Evolutionary conservation across 768 basidiomycete species (phyloP).

Genomic region (Auricularia heimuer): DNA sequence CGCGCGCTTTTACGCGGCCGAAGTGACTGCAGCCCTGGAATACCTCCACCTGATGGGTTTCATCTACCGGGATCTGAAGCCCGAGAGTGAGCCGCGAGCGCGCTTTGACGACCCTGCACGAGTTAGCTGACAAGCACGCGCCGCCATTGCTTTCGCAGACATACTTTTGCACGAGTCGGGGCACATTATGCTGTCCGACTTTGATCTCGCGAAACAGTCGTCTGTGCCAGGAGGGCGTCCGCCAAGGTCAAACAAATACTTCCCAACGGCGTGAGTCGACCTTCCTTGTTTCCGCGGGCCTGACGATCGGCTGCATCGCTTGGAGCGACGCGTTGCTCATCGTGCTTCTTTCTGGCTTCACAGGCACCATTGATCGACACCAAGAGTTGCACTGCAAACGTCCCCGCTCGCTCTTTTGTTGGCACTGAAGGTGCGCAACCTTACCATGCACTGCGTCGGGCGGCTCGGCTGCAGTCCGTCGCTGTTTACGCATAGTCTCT

Average conservation of each 20-base stretch:
- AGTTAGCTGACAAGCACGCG: constrained; percentile 9
- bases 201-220: constrained; percentile 96
- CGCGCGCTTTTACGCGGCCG: constrained; percentile 95
- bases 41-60: constrained; percentile 99
- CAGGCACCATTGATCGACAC: constrained; percentile 93
- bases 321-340: background rate
- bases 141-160: constrained; percentile 38
- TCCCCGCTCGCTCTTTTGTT: constrained; percentile 97
- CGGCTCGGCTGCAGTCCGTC: background rate
- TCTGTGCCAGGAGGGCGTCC: constrained; percentile 66
- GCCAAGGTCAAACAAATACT: constrained; percentile 79
- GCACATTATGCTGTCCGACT: constrained; percentile 99
- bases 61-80: constrained; percentile 98
- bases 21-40: constrained; percentile 94
- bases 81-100: constrained; percentile 70
- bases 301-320: background rate
- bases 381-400: constrained; percentile 92
- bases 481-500: constrained; percentile 7
- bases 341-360: background rate
- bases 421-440: constrained; percentile 81
- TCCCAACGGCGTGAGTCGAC: constrained; percentile 69
- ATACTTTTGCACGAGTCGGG: constrained; percentile 96
- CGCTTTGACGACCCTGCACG: background rate
- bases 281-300: background rate
- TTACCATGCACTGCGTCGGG: background rate